Evolutionary conservation across 1,284 basidiomycete genomes (phyloP).

Genomic region (Pterula multifida): DNA sequence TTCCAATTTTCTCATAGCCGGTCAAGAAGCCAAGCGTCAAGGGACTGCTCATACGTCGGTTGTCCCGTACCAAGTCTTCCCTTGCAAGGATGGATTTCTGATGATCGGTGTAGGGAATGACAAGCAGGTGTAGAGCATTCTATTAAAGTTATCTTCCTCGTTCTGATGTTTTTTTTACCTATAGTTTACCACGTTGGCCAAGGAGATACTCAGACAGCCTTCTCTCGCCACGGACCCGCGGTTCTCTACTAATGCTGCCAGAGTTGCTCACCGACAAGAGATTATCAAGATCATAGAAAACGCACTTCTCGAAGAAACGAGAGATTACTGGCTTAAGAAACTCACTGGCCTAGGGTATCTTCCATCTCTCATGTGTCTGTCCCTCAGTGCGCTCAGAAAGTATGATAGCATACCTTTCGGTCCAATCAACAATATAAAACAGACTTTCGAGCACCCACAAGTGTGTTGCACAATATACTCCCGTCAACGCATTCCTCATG

Average conservation of each 20-base stretch:
- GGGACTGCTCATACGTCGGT: conserved; percentile 89
- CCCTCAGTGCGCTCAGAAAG: conserved; percentile 3
- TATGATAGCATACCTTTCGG: conserved; percentile 73
- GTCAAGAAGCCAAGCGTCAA: conserved; percentile 76
- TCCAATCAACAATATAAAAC: conserved; percentile 84
- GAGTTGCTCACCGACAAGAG: conserved; percentile 68
- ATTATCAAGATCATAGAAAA: conserved; percentile 66
- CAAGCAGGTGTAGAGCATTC: conserved; percentile 51
- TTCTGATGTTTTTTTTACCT: conserved; percentile 2
- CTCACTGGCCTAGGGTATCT: conserved; percentile 69
- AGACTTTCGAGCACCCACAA: conserved; percentile 91
- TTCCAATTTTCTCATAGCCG: conserved; percentile 85
- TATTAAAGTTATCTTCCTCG: no score
- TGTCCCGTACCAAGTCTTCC: conserved; percentile 88
- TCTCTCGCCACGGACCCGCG: conserved; percentile 44
- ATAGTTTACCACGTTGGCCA: conserved; percentile 59
- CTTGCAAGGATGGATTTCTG: conserved; percentile 79
- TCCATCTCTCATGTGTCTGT: conserved; percentile 1
- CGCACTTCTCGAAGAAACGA: conserved; percentile 41
- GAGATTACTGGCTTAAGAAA: conserved; percentile 62
- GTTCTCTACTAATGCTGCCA: conserved; percentile 63
- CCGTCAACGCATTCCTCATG: conserved; percentile 13
- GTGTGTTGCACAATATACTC: conserved; percentile 21
- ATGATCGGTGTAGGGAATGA: conserved; percentile 95
- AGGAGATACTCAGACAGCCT: conserved; percentile 47